A percentile compares a stretch with the other conserved stretches of the same genome.
phyloP scores from a whole-genome alignment of 768 basidiomycete genomes.

The Suillus luteus region DNA sequence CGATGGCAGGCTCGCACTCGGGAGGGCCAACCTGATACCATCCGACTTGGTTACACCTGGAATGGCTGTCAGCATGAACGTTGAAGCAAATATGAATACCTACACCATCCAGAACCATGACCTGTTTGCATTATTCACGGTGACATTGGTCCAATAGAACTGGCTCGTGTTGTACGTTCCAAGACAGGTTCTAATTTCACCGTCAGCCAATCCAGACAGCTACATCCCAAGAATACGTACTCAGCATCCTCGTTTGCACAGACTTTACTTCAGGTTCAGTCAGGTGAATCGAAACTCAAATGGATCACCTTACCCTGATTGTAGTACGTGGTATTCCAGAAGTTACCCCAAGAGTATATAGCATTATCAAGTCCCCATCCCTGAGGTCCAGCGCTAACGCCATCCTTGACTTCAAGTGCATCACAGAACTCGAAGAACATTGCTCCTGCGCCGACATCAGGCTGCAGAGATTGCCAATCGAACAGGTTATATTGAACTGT shows the following conservation, averaged over 20 bases:
- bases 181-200: slow-evolving; percentile 43
- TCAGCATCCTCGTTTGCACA: slow-evolving; percentile 49
- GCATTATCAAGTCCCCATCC: slow-evolving; percentile 70
- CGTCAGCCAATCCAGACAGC: slow-evolving; percentile 26
- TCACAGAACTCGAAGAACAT: slow-evolving; percentile 44
- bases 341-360: slow-evolving; percentile 59
- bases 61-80: slow-evolving; percentile 10
- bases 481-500: slow-evolving; percentile 53
- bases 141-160: slow-evolving; percentile 53
- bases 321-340: slow-evolving; percentile 55
- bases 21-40: slow-evolving; percentile 46
- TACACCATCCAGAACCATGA: slow-evolving; percentile 78
- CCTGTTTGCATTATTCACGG: slow-evolving; percentile 54
- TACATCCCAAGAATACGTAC: slow-evolving; percentile 38
- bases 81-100: slow-evolving; percentile 19
- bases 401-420: slow-evolving; percentile 41
- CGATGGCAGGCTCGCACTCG: slow-evolving; percentile 33
- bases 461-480: slow-evolving; percentile 70
- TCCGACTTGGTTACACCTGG: slow-evolving; percentile 71
- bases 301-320: slow-evolving; percentile 40
- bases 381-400: slow-evolving; percentile 40
- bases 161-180: slow-evolving; percentile 42
- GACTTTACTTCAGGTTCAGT: slow-evolving; percentile 38
- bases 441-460: slow-evolving; percentile 44
- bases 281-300: background rate